These are phyloP conservation scores for Teratosphaeria gauchensis DNA, from an alignment of 2,329 filamentous ascomycete genomes.

Conservation along the genomic window DNA sequence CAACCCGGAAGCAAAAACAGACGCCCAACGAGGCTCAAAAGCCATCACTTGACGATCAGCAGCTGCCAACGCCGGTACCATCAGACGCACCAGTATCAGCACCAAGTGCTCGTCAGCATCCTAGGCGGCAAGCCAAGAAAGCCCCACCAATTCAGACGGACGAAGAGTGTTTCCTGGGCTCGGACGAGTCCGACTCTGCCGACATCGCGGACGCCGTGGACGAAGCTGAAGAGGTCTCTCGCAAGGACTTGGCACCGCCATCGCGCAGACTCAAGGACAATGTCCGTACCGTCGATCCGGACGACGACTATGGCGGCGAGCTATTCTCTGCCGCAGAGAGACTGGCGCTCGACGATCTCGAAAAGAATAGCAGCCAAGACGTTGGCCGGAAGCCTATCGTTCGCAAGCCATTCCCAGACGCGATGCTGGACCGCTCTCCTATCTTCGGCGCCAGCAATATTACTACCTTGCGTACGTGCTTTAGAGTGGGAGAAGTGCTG, in stretches of 20 bases:
- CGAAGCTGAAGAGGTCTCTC: conserved; percentile 4
- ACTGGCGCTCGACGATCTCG: conserved; percentile 8
- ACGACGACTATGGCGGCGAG: conserved; percentile 23
- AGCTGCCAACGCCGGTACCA: conserved; percentile 2
- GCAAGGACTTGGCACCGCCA: conserved; percentile 8
- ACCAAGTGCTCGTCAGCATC: conserved; percentile 1
- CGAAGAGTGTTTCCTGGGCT: conserved; percentile 7
- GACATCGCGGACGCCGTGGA: conserved; percentile 8
- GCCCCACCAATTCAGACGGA: conserved; percentile 1
- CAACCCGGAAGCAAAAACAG: neutral
- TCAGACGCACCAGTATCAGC: neutral
- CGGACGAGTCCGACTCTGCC: conserved; percentile 6
- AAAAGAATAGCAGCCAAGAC: neutral
- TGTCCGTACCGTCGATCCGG: conserved; percentile 17
- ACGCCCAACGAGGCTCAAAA: neutral
- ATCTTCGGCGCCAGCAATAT: conserved; percentile 43
- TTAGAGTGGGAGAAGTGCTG: conserved; percentile 53
- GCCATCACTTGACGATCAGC: neutral
- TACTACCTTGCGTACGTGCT: conserved; percentile 48
- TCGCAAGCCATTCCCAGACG: conserved; percentile 42
- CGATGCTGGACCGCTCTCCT: conserved; percentile 43
- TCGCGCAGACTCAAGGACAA: conserved; percentile 19
- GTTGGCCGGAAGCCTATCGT: conserved; percentile 34
- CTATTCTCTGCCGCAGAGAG: conserved; percentile 17
- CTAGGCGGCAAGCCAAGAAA: neutral